These are phyloP conservation scores for Canariomyces notabilis DNA, from an alignment of 2,329 filamentous ascomycete species.

Conservation along the genomic window DNA sequence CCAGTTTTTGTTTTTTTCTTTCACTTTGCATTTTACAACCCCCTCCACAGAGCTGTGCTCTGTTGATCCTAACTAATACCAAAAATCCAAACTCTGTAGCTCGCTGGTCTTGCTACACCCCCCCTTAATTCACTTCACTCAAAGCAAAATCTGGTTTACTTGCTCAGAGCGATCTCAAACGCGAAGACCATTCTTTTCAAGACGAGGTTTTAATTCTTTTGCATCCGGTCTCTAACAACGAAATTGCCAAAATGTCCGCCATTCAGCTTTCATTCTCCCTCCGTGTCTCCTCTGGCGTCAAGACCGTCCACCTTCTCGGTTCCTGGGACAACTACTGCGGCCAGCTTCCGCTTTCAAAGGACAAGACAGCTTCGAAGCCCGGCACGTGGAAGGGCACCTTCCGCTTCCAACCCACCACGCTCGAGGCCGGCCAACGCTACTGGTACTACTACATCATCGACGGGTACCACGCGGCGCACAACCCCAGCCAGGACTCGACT, in stretches of 20 bases:
- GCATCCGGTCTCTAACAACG: conserved; percentile 29
- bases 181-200: conserved; percentile 35
- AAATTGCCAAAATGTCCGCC: conserved; percentile 70
- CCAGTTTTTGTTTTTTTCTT: conserved; percentile 48
- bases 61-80: conserved; percentile 31
- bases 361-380: conserved; percentile 74
- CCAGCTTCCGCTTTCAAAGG: conserved; percentile 90
- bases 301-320: conserved; percentile 94
- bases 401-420: conserved; percentile 82
- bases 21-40: conserved; percentile 18
- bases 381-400: conserved; percentile 95
- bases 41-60: conserved; percentile 34
- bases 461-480: conserved; percentile 96
- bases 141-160: conserved; percentile 50
- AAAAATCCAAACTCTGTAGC: conserved; percentile 33
- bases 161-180: conserved; percentile 44
- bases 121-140: conserved; percentile 33
- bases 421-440: conserved; percentile 87
- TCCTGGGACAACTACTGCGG: conserved; percentile 97
- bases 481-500: conserved; percentile 82
- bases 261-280: conserved; percentile 94
- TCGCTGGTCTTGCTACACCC: conserved; percentile 42
- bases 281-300: conserved; percentile 91
- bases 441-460: conserved; percentile 99
- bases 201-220: conserved; percentile 25